Percentiles rank a stretch among this genome's conserved stretches.
These are phyloP conservation scores for Candida gorgasii DNA, from an alignment of 805 yeast genomes.

Conservation along the genomic window DNA sequence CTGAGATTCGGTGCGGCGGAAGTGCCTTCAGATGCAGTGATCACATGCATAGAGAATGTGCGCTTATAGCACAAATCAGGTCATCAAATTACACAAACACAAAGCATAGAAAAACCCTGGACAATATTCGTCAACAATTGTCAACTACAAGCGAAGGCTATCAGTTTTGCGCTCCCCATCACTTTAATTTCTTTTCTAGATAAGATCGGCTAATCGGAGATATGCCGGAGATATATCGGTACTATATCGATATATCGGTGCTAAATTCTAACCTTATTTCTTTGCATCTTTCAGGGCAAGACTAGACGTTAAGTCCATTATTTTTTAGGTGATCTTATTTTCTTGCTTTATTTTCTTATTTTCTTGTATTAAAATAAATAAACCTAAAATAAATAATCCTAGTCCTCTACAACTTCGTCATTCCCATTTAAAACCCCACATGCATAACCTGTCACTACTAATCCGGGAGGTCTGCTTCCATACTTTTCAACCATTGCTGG, in stretches of 20 bases:
- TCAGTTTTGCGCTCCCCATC: too few relatives aligned
- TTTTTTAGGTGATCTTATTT: not conserved
- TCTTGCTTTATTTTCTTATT: not conserved
- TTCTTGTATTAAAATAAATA: not conserved
- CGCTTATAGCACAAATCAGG: too few relatives aligned
- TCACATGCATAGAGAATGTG: too few relatives aligned
- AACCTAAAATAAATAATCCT: not conserved
- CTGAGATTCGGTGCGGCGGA: not conserved
- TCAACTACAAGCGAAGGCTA: too few relatives aligned
- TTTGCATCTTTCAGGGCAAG: too few relatives aligned
- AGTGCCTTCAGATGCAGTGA: too few relatives aligned
- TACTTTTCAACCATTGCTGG: constrained; percentile 71
- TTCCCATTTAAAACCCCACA: constrained; percentile 44
- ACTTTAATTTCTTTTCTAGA: not conserved
- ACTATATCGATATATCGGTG: not conserved
- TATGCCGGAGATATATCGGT: too few relatives aligned
- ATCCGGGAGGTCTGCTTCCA: constrained; percentile 92
- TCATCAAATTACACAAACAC: too few relatives aligned
- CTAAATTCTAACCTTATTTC: not conserved
- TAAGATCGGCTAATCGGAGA: not conserved
- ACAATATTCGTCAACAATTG: too few relatives aligned
- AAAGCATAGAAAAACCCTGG: too few relatives aligned
- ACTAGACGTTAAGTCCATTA: too few relatives aligned
- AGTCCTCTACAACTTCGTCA: constrained; percentile 8
- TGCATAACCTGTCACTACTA: constrained; percentile 77